Base-by-base conservation (phyloP, 495 filamentous ascomycete genomes). In the Sphaerosporella brunnea region DNA sequence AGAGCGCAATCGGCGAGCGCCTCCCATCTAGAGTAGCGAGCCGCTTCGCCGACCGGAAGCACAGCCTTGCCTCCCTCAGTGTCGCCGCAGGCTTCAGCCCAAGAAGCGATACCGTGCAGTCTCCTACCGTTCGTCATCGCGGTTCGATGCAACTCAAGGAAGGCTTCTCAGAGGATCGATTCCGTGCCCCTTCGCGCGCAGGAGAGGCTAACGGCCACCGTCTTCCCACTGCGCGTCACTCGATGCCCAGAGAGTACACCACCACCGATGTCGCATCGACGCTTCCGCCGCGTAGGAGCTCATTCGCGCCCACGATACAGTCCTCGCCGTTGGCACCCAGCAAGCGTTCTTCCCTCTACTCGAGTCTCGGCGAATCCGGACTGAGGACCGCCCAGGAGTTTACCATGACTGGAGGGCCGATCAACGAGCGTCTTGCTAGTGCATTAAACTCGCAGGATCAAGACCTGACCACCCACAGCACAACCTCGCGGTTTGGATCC, bases 131-230 rank as follows among this genome's bases (percentile, higher is more conserved):
- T 2, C 32, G 56, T 8, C 53, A 49, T 11, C 34, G 56, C 10
- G 54, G 46, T 16, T 58, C 54, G 4, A 54, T 59, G 56, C 24
- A 48, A 10, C 28, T 59, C 5, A 59, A 59, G 23, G 49, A 51
- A 7, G 66, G 65, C 23, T 53, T 68, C 21, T 66, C 67, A 4
- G 65, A 68, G 10, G 51, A 56, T 3, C 61, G 69, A 32, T 71
- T 69, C 56, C 68, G 73, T 3, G 65, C 68, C 10, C 72, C 72
- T 0, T 75, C 72, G 2, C 58, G 75, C 10, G 74, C 74, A 0
- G 59, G 63, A n/a, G 77, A 74, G 9, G 74, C 77, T 43, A 62
- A 75, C n/a, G 66, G 66, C 15, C 35, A 9, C 4, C 35, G 35
- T 37, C 8, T 37, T 18, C 35, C 35, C 35, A 37, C 4, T 15